phyloP scores from a whole-genome alignment of 1,284 basidiomycete genomes.

The Athelia sp. region DNA sequence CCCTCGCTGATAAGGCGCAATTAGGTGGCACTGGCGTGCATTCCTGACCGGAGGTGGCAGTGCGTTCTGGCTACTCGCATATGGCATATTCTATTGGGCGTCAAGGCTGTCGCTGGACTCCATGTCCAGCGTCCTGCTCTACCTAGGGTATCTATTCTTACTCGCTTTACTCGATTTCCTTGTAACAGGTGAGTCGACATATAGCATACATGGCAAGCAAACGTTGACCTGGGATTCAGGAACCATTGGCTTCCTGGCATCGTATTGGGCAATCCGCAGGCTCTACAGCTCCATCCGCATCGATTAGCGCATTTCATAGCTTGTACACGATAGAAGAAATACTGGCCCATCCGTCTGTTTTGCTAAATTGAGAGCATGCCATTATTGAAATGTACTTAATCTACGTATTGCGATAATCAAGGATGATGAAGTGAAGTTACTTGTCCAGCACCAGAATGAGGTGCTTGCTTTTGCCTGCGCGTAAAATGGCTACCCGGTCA shows the following conservation, averaged over 20 bases:
- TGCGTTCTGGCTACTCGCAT: constrained; percentile 88
- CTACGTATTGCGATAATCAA: background rate
- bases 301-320: constrained; percentile 37
- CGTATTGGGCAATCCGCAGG: constrained; percentile 81
- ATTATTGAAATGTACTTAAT: constrained; percentile 82
- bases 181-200: constrained; percentile 61
- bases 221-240: constrained; percentile 33
- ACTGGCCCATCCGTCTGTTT: constrained; percentile 93
- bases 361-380: constrained; percentile 93
- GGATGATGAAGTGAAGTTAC: background rate
- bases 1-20: background rate
- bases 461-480: constrained; percentile 73
- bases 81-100: constrained; percentile 86
- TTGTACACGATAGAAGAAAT: constrained; percentile 49
- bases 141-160: constrained; percentile 88
- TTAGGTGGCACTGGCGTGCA: constrained; percentile 93
- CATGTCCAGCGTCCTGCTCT: constrained; percentile 80
- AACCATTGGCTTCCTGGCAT: constrained; percentile 83
- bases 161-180: constrained; percentile 85
- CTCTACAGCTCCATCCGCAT: constrained; percentile 79
- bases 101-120: constrained; percentile 83
- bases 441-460: constrained; percentile 46
- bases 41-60: constrained; percentile 94
- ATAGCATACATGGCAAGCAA: constrained; percentile 1
- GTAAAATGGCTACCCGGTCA: constrained; percentile 58